Evolutionary conservation across 129 eudicot species (phyloP).

Genomic region (Artemisia annua): DNA sequence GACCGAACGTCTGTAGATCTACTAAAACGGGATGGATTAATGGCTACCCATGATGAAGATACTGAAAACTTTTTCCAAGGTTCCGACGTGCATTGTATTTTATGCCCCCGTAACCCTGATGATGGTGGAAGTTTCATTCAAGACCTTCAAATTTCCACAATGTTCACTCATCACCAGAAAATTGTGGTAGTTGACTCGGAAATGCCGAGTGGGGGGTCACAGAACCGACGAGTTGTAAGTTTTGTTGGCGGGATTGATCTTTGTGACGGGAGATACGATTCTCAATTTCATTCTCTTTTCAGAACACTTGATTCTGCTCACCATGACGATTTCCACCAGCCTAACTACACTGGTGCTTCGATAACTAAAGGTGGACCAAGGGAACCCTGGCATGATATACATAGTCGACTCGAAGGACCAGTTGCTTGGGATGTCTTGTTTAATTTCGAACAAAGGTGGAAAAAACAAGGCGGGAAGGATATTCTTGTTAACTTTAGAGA

Average conservation of each 20-base stretch:
- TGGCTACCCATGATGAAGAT: conserved; percentile 93
- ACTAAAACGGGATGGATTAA: conserved; percentile 64
- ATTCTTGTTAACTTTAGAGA: conserved; percentile 61
- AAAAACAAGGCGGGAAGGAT: conserved; percentile 78
- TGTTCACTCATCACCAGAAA: conserved; percentile 90
- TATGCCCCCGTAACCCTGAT: conserved; percentile 82
- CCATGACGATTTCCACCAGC: conserved; percentile 84
- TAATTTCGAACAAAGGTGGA: conserved; percentile 86
- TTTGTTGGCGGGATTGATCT: conserved; percentile 83
- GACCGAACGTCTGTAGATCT: conserved; percentile 66
- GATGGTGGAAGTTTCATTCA: conserved; percentile 71
- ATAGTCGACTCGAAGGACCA: conserved; percentile 66
- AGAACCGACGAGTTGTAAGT: conserved; percentile 61
- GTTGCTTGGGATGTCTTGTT: conserved; percentile 84
- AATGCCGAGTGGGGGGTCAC: conserved; percentile 57
- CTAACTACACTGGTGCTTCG: conserved; percentile 64
- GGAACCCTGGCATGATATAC: conserved; percentile 92
- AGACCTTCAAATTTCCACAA: conserved; percentile 65
- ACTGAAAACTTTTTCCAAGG: conserved; percentile 51
- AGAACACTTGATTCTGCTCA: conserved; percentile 78
- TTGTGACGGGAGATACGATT: conserved; percentile 75
- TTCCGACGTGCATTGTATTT: conserved; percentile 61
- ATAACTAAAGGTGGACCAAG: conserved; percentile 78
- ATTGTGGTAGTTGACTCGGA: conserved; percentile 67
- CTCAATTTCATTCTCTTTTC: conserved; percentile 75